Evolutionary conservation across 2,329 filamentous ascomycete species (phyloP).

Genomic region (Alternaria metachromatica): DNA sequence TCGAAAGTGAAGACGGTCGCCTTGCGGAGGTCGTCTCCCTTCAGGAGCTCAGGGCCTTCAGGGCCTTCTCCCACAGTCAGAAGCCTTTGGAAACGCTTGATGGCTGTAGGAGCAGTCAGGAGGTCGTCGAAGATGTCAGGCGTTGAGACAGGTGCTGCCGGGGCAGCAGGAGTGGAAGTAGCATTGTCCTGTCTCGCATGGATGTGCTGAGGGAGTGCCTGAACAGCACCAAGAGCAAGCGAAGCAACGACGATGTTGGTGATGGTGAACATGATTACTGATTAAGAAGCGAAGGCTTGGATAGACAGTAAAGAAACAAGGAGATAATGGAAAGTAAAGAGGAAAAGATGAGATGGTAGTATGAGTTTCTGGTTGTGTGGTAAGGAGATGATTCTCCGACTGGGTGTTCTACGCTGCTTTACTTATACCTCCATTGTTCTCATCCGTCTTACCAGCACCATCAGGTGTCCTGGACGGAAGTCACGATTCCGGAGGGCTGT

Average conservation of each 20-base stretch:
- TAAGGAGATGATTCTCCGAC: slow-evolving; percentile 32
- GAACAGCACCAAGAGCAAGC: slow-evolving; percentile 39
- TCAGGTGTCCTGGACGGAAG: slow-evolving; percentile 11
- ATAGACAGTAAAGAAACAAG: slow-evolving; percentile 28
- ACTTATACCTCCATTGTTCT: slow-evolving; percentile 33
- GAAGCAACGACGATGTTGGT: slow-evolving; percentile 43
- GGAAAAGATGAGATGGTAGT: slow-evolving; percentile 26
- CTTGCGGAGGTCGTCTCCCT: slow-evolving; percentile 37
- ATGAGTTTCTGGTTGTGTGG: slow-evolving; percentile 34
- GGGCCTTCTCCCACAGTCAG: slow-evolving; percentile 35
- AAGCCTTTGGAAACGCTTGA: slow-evolving; percentile 50
- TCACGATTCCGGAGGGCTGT: slow-evolving; percentile 17
- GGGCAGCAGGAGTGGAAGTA: slow-evolving; percentile 6
- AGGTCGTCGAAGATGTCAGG: slow-evolving; percentile 40
- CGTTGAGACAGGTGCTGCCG: slow-evolving; percentile 14
- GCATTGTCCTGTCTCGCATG: background rate
- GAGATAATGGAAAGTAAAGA: slow-evolving; percentile 23
- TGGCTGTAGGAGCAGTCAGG: slow-evolving; percentile 41
- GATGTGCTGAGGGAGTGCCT: slow-evolving; percentile 37
- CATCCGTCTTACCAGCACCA: background rate
- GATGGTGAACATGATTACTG: slow-evolving; percentile 45
- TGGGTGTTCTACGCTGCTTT: slow-evolving; percentile 1
- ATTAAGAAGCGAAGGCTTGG: slow-evolving; percentile 24
- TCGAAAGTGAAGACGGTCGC: slow-evolving; percentile 70
- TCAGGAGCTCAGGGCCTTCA: slow-evolving; percentile 28